These are phyloP conservation scores for Eucalyptus caleyi DNA, from an alignment of 345 rosid genomes.

Conservation along the genomic window DNA sequence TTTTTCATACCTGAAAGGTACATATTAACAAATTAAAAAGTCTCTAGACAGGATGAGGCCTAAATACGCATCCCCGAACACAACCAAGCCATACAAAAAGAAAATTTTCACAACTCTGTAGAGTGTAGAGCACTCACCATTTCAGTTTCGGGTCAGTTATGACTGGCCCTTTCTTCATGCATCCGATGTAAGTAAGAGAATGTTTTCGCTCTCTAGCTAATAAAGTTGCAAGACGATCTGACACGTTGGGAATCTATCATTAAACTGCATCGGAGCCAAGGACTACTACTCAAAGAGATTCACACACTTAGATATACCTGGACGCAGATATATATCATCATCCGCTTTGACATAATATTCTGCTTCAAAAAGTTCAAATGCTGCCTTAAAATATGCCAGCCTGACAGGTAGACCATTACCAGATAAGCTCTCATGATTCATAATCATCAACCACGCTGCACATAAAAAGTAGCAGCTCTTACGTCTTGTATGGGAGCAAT, in stretches of 20 bases:
- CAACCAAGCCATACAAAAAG: not conserved
- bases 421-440: not conserved
- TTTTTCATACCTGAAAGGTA: constrained; percentile 61
- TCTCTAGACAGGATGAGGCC: not conserved
- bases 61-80: not conserved
- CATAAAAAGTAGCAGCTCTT: not conserved
- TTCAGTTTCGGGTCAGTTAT: constrained; percentile 68
- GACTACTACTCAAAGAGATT: not conserved
- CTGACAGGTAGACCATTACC: constrained; percentile 3
- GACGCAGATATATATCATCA: constrained; percentile 75
- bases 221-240: constrained; percentile 78
- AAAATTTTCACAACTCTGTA: not conserved
- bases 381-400: constrained; percentile 61
- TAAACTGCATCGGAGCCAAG: not conserved
- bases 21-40: not conserved
- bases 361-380: constrained; percentile 58
- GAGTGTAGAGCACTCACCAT: constrained; percentile 20
- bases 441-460: not conserved
- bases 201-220: constrained; percentile 67
- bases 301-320: constrained; percentile 25
- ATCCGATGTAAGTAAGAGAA: constrained; percentile 55
- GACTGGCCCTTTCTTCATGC: constrained; percentile 92
- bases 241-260: not conserved
- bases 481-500: constrained; percentile 72
- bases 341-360: constrained; percentile 78